Percentiles rank a stretch among this genome's conserved stretches.
These are phyloP conservation scores for Penicillium paxilli DNA, from an alignment of 495 filamentous ascomycete genomes.

Conservation along the genomic window DNA sequence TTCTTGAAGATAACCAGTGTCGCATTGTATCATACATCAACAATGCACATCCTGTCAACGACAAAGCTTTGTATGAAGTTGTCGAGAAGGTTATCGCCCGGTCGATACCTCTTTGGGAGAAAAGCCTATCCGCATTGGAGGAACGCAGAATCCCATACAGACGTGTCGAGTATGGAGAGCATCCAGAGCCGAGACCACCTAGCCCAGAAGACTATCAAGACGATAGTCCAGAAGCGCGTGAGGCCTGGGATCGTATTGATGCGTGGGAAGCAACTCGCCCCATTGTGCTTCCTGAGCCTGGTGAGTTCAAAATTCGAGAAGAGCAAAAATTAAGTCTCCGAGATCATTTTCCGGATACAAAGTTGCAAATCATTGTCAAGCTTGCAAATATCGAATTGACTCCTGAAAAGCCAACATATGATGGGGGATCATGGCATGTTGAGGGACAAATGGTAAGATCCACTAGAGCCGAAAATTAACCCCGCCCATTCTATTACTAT, in stretches of 20 bases:
- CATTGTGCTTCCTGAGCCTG: slow-evolving; percentile 37
- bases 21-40: slow-evolving; percentile 57
- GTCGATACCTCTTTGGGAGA: slow-evolving; percentile 58
- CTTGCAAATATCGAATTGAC: slow-evolving; percentile 61
- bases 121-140: background rate
- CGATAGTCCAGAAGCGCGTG: background rate
- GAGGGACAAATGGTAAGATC: slow-evolving; percentile 49
- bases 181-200: slow-evolving; percentile 2
- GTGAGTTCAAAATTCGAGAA: slow-evolving; percentile 16
- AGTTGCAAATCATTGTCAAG: slow-evolving; percentile 64
- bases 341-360: slow-evolving; percentile 24
- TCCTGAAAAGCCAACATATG: slow-evolving; percentile 53
- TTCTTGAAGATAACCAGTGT: slow-evolving; percentile 28
- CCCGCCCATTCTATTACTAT: no score
- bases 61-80: slow-evolving; percentile 48
- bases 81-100: slow-evolving; percentile 50
- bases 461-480: no score
- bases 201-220: background rate
- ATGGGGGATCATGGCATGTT: slow-evolving; percentile 52
- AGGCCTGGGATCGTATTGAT: background rate
- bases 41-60: slow-evolving; percentile 53
- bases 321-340: slow-evolving; percentile 19
- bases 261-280: background rate
- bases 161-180: background rate
- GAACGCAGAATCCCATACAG: background rate